These are phyloP conservation scores for Spiromastix sp. DNA, from an alignment of 2,329 filamentous ascomycete species.

Conservation along the genomic window DNA sequence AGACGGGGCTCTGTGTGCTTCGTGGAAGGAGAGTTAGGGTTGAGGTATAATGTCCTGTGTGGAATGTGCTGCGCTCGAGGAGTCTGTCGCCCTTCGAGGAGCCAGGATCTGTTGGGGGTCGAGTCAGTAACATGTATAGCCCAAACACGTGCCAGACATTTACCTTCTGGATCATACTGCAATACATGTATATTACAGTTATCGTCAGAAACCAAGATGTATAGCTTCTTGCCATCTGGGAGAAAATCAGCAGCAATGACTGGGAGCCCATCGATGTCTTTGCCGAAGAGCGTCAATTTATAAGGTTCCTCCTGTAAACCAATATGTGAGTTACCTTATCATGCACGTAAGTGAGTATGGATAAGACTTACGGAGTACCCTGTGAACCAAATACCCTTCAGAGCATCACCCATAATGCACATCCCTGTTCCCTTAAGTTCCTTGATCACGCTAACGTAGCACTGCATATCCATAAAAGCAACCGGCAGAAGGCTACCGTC, in stretches of 20 bases:
- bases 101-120: slow-evolving; percentile 60
- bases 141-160: slow-evolving; percentile 25
- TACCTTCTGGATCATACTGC: slow-evolving; percentile 91
- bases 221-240: slow-evolving; percentile 72
- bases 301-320: slow-evolving; percentile 70
- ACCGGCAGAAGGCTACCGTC: slow-evolving; percentile 87
- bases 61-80: slow-evolving; percentile 78
- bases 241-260: slow-evolving; percentile 78
- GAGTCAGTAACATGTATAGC: not conserved
- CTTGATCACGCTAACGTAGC: slow-evolving; percentile 78
- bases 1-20: slow-evolving; percentile 40
- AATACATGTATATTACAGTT: slow-evolving; percentile 80
- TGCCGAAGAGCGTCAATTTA: slow-evolving; percentile 85
- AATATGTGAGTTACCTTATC: slow-evolving; percentile 1
- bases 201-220: slow-evolving; percentile 71
- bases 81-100: slow-evolving; percentile 81
- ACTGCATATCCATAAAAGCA: slow-evolving; percentile 96
- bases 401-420: slow-evolving; percentile 76
- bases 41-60: slow-evolving; percentile 68
- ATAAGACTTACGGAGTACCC: slow-evolving; percentile 62
- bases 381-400: slow-evolving; percentile 92
- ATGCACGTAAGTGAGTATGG: not conserved
- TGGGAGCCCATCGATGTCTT: slow-evolving; percentile 68
- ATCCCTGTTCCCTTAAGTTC: slow-evolving; percentile 75
- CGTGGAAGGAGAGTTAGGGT: slow-evolving; percentile 67